phyloP scores from a whole-genome alignment of 2,329 filamentous ascomycete species.

The Aureobasidium sp. region DNA sequence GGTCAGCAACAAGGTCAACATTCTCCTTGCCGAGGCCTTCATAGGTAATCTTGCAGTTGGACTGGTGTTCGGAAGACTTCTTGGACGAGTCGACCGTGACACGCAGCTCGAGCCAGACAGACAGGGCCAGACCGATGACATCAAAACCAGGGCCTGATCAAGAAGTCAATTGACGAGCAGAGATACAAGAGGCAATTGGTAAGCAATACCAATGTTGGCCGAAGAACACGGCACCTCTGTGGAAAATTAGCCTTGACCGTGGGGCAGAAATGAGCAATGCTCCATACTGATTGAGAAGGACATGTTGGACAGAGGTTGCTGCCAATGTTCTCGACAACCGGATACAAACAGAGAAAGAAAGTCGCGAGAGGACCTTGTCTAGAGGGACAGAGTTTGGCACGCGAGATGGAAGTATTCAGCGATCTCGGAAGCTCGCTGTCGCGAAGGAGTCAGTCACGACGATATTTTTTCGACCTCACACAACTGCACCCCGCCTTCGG shows the following conservation, averaged over 20 bases:
- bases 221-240: conserved; percentile 74
- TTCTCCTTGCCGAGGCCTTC: conserved; percentile 71
- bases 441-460: conserved; percentile 1
- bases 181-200: not conserved
- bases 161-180: conserved; percentile 11
- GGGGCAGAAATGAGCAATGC: not conserved
- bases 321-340: not conserved
- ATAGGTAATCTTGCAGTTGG: conserved; percentile 87
- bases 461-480: conserved; percentile 5
- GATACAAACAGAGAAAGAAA: not conserved
- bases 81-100: conserved; percentile 60
- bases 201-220: conserved; percentile 68
- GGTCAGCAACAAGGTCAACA: conserved; percentile 74
- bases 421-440: conserved; percentile 10
- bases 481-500: conserved; percentile 7
- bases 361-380: not conserved
- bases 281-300: conserved; percentile 13
- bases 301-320: not conserved
- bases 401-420: not conserved
- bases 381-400: conserved; percentile 3
- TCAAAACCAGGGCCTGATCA: conserved; percentile 76
- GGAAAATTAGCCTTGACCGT: conserved; percentile 1
- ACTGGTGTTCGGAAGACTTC: conserved; percentile 47
- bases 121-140: conserved; percentile 90
- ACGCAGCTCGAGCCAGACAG: conserved; percentile 82